phyloP scores from a whole-genome alignment of 768 basidiomycete species.

The Mycena vulgaris region DNA sequence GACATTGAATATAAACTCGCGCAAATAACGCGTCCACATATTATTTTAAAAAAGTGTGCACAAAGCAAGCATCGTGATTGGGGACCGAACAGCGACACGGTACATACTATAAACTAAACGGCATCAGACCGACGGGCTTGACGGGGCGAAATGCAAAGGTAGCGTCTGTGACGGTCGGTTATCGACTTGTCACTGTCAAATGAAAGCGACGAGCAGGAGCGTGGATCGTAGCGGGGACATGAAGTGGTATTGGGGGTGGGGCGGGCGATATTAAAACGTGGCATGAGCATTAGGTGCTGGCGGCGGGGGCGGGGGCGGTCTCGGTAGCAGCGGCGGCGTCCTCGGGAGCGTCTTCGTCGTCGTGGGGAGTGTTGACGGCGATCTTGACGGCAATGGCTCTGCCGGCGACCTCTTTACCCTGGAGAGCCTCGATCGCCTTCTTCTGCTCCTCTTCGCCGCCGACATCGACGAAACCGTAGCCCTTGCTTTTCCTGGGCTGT shows the following conservation, averaged over 20 bases:
- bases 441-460: constrained; percentile 90
- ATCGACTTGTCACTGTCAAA: constrained; percentile 45
- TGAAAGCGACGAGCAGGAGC: constrained; percentile 54
- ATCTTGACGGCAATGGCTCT: constrained; percentile 94
- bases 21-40: constrained; percentile 5
- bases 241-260: constrained; percentile 35
- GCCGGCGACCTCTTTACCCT: constrained; percentile 91
- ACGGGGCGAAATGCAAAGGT: constrained; percentile 45
- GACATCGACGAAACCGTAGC: constrained; percentile 98
- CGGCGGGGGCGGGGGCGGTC: constrained; percentile 40
- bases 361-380: constrained; percentile 87
- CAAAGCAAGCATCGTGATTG: constrained; percentile 40
- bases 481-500: constrained; percentile 90
- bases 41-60: neutral
- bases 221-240: constrained; percentile 37
- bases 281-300: constrained; percentile 44
- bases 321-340: constrained; percentile 44
- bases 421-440: constrained; percentile 89
- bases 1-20: constrained; percentile 66
- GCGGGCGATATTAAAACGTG: constrained; percentile 36
- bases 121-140: constrained; percentile 63
- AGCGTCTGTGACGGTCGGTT: constrained; percentile 39
- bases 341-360: constrained; percentile 61
- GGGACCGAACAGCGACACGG: constrained; percentile 40
- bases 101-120: constrained; percentile 55